Percentiles rank a stretch among this genome's conserved stretches.
Evolutionary conservation across 1,284 basidiomycete species (phyloP).

Genomic region (Bjerkandera adusta): DNA sequence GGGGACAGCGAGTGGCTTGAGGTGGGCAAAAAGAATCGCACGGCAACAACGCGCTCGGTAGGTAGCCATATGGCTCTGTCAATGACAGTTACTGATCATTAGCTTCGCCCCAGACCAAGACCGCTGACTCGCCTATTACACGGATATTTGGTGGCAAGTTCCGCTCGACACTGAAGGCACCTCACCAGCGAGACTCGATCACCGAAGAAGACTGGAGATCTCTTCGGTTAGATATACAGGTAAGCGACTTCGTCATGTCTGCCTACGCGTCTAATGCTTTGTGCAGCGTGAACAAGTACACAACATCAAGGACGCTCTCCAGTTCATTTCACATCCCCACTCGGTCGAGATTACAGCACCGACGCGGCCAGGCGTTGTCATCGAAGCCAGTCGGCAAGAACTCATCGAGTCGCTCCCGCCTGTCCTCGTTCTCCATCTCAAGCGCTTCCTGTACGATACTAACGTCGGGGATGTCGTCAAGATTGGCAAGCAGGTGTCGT

Average conservation of each 20-base stretch:
- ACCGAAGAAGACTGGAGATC: slow-evolving; percentile 93
- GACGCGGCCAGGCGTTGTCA: slow-evolving; percentile 53
- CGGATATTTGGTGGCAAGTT: slow-evolving; percentile 93
- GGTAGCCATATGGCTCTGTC: slow-evolving; percentile 34
- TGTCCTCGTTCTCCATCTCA: slow-evolving; percentile 89
- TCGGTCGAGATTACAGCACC: slow-evolving; percentile 72
- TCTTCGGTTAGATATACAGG: slow-evolving; percentile 87
- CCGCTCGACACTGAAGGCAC: slow-evolving; percentile 81
- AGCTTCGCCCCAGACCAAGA: slow-evolving; percentile 64
- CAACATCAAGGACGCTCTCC: slow-evolving; percentile 83
- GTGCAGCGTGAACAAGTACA: slow-evolving; percentile 68
- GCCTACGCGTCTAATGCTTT: neutral
- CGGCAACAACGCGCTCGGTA: slow-evolving; percentile 80
- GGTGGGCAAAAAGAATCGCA: slow-evolving; percentile 89
- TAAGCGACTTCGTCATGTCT: slow-evolving; percentile 27
- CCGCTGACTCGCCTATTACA: slow-evolving; percentile 85
- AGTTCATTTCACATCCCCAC: slow-evolving; percentile 80
- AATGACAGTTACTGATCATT: neutral
- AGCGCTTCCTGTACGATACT: slow-evolving; percentile 90
- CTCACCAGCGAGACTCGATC: slow-evolving; percentile 84
- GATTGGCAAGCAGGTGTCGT: slow-evolving; percentile 80
- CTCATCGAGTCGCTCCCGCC: slow-evolving; percentile 86
- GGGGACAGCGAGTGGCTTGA: slow-evolving; percentile 83
- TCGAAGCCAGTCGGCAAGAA: slow-evolving; percentile 88
- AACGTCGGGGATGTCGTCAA: slow-evolving; percentile 81